Evolutionary conservation across 1,284 basidiomycete species (phyloP).

Genomic region (Apiotrichum laibachii): DNA sequence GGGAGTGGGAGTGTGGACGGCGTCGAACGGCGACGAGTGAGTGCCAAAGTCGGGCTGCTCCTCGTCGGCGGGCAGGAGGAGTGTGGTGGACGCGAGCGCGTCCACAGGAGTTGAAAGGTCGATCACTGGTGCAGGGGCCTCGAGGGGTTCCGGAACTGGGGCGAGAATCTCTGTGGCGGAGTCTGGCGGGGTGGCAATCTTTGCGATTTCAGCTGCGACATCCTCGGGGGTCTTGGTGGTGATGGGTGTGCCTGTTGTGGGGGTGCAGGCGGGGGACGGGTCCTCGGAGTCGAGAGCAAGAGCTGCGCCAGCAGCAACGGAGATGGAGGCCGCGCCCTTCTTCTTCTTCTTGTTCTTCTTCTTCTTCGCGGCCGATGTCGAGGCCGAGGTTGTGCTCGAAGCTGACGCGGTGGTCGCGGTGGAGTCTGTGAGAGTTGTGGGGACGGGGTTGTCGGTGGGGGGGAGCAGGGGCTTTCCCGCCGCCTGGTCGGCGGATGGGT

Average conservation of each 20-base stretch:
- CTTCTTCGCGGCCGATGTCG: slow-evolving; percentile 10
- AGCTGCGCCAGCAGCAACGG: background rate
- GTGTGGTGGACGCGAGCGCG: background rate
- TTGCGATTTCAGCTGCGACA: background rate
- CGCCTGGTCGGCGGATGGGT: slow-evolving; percentile 7
- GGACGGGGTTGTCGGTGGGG: background rate
- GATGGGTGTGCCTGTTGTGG: too few relatives aligned
- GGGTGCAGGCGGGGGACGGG: background rate
- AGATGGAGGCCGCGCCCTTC: slow-evolving; percentile 8
- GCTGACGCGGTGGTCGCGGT: background rate
- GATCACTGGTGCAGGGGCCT: background rate
- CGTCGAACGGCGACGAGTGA: slow-evolving; percentile 2
- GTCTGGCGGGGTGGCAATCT: background rate
- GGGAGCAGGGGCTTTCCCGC: background rate
- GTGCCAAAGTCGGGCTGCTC: slow-evolving; percentile 17
- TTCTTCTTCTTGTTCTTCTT: slow-evolving; percentile 26
- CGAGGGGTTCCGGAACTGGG: background rate
- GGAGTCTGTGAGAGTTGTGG: background rate
- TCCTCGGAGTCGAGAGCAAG: background rate
- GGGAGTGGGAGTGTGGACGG: background rate
- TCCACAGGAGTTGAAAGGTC: background rate
- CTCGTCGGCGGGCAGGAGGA: slow-evolving; percentile 3
- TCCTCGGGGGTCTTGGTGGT: background rate
- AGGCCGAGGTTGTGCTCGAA: background rate
- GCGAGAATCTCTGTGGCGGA: background rate